phyloP scores from a whole-genome alignment of 208 protist species.

The Trypanosoma melophagium region DNA sequence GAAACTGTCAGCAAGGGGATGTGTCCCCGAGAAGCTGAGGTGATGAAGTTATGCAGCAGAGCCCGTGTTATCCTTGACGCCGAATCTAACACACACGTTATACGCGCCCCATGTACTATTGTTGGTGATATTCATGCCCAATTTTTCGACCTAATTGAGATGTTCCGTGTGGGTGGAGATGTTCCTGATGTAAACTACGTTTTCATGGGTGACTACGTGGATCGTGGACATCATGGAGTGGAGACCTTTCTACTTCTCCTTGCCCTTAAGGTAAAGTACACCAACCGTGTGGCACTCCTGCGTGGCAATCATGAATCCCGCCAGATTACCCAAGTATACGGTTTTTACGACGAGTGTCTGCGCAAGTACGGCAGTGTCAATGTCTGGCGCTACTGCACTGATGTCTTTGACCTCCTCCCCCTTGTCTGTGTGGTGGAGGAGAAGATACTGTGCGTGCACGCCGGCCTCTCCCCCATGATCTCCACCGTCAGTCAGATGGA shows the following conservation, averaged over 20 bases:
- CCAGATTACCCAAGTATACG: slow-evolving; percentile 98
- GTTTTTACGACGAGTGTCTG: slow-evolving; percentile 99
- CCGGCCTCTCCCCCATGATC: slow-evolving; percentile 98
- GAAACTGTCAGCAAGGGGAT: slow-evolving; percentile 95
- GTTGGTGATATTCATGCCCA: slow-evolving; percentile 95
- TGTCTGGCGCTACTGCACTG: slow-evolving; percentile 99
- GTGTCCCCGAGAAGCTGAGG: slow-evolving; percentile 90
- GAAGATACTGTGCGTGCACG: slow-evolving; percentile 98
- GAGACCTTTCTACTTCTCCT: slow-evolving; percentile 98
- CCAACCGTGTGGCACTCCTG: slow-evolving; percentile 94
- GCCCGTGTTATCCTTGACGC: slow-evolving; percentile 82
- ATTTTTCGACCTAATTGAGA: slow-evolving; percentile 97
- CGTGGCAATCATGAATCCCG: slow-evolving; percentile 96
- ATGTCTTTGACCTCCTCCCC: slow-evolving; percentile 99
- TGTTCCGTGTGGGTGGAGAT: slow-evolving; percentile 96
- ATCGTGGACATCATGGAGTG: slow-evolving; percentile 98
- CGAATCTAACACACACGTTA: slow-evolving; percentile 92
- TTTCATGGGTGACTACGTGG: slow-evolving; percentile 98
- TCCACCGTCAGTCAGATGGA: slow-evolving; percentile 96
- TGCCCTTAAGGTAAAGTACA: slow-evolving; percentile 97
- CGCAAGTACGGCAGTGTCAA: slow-evolving; percentile 99
- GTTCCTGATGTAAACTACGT: slow-evolving; percentile 97
- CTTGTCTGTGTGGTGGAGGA: slow-evolving; percentile 98
- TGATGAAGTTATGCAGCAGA: slow-evolving; percentile 86
- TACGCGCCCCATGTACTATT: slow-evolving; percentile 91